Percentiles rank a stretch among this genome's conserved stretches.
Conservation (phyloP, 352 stramenopile genomes). For the Phytophthora crassamura region DNA sequence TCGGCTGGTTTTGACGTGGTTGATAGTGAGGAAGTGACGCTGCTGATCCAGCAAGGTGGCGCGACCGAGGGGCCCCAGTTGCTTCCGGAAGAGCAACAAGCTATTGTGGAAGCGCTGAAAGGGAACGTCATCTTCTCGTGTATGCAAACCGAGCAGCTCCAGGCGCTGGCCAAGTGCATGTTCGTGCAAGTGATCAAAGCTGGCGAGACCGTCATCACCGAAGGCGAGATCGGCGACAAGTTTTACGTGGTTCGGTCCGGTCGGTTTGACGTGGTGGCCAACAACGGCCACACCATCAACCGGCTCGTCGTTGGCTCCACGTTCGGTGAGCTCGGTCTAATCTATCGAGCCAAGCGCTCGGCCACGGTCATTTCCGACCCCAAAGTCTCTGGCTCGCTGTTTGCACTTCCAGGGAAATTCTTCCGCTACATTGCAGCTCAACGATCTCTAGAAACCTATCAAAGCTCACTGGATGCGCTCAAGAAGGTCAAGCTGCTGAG, state of each 20-base stretch:
- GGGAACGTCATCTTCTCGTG: conserved; percentile 85
- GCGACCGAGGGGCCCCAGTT: conserved; percentile 31
- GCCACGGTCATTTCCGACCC: conserved; percentile 51
- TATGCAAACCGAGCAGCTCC: conserved; percentile 77
- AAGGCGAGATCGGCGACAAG: conserved; percentile 82
- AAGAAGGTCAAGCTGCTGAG: conserved; percentile 52
- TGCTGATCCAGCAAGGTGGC: conserved; percentile 40
- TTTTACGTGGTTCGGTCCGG: conserved; percentile 75
- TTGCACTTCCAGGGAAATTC: conserved; percentile 53
- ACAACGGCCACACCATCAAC: conserved; percentile 53
- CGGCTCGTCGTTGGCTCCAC: conserved; percentile 41
- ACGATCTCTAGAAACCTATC: conserved; percentile 46
- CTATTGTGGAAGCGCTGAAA: conserved; percentile 65
- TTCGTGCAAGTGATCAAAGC: conserved; percentile 76
- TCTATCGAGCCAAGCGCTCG: conserved; percentile 62
- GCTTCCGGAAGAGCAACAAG: conserved; percentile 37
- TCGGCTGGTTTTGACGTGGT: conserved; percentile 35
- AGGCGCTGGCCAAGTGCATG: conserved; percentile 75
- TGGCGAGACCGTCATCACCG: conserved; percentile 77
- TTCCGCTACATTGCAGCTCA: conserved; percentile 61
- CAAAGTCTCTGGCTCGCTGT: conserved; percentile 45
- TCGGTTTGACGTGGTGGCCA: conserved; percentile 56
- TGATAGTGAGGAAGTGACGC: conserved; percentile 40
- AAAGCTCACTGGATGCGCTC: conserved; percentile 55
- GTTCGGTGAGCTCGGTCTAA: conserved; percentile 63